Conservation (phyloP, 768 basidiomycete genomes). For the Megacollybia marginata region DNA sequence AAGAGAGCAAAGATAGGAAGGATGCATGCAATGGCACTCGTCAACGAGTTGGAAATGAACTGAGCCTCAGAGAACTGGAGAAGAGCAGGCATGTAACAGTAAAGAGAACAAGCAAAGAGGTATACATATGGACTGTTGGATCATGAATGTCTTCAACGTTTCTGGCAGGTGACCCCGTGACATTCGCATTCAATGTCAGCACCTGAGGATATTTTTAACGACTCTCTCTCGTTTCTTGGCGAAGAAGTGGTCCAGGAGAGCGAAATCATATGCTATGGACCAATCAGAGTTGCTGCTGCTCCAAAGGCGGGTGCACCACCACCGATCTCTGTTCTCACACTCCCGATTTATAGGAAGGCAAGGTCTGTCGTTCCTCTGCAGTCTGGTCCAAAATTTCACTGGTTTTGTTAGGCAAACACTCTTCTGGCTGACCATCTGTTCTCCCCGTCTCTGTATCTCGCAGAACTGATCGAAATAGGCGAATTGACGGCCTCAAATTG, state of each 20-base stretch:
- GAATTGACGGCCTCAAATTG: too few relatives aligned
- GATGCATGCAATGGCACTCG: too few relatives aligned
- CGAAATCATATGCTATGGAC: constrained; percentile 43
- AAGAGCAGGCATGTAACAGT: too few relatives aligned
- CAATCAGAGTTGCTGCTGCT: constrained; percentile 45
- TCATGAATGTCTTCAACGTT: too few relatives aligned
- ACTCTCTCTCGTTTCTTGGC: constrained; percentile 45
- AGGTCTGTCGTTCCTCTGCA: constrained; percentile 31
- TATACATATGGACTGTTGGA: too few relatives aligned
- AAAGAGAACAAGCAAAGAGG: too few relatives aligned
- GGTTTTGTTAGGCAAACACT: constrained; percentile 48
- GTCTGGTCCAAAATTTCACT: constrained; percentile 3
- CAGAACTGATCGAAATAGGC: constrained; percentile 52
- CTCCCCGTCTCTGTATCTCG: constrained; percentile 59
- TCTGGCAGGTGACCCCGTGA: too few relatives aligned
- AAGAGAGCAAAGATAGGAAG: too few relatives aligned
- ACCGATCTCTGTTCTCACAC: constrained; percentile 1
- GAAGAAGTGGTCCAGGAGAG: constrained; percentile 35
- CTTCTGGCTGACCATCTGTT: constrained; percentile 69
- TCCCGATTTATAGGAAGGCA: constrained; percentile 39
- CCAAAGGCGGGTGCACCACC: constrained; percentile 38
- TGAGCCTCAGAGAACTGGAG: too few relatives aligned
- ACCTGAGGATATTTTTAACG: constrained; percentile 45
- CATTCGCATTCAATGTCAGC: too few relatives aligned
- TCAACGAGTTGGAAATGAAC: too few relatives aligned